Evolutionary conservation across 2,329 filamentous ascomycete species (phyloP), one percentile per base, ranked within the genome.

Genomic region (Alternaria novae-zelandiae): DNA sequence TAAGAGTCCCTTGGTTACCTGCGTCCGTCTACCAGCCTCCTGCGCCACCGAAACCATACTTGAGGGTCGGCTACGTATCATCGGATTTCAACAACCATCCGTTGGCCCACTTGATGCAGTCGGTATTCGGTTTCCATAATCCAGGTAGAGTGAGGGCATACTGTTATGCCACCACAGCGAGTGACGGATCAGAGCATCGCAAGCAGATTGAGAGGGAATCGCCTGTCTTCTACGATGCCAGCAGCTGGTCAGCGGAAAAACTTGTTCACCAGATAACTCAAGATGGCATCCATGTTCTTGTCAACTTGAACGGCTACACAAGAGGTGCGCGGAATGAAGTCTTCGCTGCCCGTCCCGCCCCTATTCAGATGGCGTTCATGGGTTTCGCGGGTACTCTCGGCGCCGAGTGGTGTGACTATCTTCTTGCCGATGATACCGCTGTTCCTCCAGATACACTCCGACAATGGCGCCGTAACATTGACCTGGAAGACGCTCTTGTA

Each of bases 341-440:
- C 5, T 99, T 99, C 78, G 96, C 96, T 21, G 96, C 96, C 21
- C 89, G 96, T 25, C 93, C 96, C 15, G 94, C 94, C 3, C 96
- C 96, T 0, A 93, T 99, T 46, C 96, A 99, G 70, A 99, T 99
- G 96, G 97, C 96, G 0, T 99, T 99, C 75, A 99, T 99, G 96
- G 96, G 96, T 0, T 99, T 99, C 77, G 96, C 96, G 0, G 96
- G 96, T 10, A 97, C 95, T 0, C 83, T 99, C 1, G 96, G 96
- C 6, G 96, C 96, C 3, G 96, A 99, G 77, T 99, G 96, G 96
- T 99, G 96, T 72, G 96, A 99, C 78, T 99, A 99, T 75, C 89
- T 99, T 15, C 87, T 98, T 25, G 94, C 96, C 4, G 96, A 99
- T 74, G 86, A 91, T 54, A 95, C 91, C 2, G 94, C 96, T 0